phyloP scores from a whole-genome alignment of 2,329 filamentous ascomycete genomes.

The Trichoderma guizhouense region DNA sequence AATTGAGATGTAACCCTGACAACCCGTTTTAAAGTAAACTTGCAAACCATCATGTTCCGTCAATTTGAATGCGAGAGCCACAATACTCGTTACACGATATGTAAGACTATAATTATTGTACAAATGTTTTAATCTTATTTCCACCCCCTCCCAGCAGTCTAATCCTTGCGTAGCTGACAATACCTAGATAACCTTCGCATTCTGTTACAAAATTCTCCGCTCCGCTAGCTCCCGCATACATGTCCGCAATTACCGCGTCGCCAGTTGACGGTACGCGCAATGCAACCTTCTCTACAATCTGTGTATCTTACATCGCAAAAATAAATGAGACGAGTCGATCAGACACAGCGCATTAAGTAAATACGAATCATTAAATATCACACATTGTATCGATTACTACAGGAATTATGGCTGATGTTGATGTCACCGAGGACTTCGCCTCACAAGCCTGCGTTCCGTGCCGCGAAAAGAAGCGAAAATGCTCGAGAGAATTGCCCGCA shows the following conservation, averaged over 20 bases:
- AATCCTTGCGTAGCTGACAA: no score
- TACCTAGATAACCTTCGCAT: no score
- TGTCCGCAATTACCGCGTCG: background rate
- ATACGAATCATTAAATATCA: background rate
- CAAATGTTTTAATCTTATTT: no score
- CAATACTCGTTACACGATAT: no score
- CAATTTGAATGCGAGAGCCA: no score
- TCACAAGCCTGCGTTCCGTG: background rate
- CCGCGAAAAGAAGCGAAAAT: background rate
- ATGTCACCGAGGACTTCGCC: background rate
- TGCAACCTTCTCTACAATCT: background rate
- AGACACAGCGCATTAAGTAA: background rate
- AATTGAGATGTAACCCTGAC: no score
- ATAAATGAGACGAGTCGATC: background rate
- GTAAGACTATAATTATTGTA: no score
- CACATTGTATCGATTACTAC: background rate
- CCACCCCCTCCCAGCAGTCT: no score
- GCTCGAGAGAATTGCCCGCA: background rate
- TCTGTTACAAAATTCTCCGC: background rate
- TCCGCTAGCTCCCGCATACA: background rate
- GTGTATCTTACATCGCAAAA: background rate
- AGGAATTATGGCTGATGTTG: background rate
- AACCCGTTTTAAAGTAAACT: no score
- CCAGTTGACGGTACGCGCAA: background rate
- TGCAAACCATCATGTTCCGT: no score